These are phyloP conservation scores for Phialocephala sp. DNA, from an alignment of 2,329 filamentous ascomycete species.

Conservation along the genomic window DNA sequence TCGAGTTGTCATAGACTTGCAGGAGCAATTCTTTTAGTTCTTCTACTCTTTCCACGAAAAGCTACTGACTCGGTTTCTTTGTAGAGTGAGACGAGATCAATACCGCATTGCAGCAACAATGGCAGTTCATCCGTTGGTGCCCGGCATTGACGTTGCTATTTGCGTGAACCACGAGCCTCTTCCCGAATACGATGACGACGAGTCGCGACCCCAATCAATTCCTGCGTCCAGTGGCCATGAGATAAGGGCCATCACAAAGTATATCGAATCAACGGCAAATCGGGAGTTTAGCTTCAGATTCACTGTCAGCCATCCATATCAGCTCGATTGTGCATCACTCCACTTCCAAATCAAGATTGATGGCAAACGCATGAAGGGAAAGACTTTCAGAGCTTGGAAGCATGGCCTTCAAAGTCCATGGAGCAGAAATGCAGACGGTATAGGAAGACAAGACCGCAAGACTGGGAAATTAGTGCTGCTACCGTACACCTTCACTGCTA, in stretches of 20 bases:
- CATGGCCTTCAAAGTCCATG: neutral
- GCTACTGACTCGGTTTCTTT: neutral
- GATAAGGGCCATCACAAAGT: slow-evolving; percentile 1
- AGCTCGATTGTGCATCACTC: neutral
- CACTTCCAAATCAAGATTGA: neutral
- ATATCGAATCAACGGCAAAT: neutral
- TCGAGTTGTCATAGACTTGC: too few relatives aligned
- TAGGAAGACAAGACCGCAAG: neutral
- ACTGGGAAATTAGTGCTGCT: neutral
- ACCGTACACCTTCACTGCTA: neutral
- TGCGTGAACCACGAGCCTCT: neutral
- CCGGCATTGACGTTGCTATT: neutral
- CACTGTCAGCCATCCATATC: neutral
- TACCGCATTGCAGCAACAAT: neutral
- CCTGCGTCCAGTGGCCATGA: neutral
- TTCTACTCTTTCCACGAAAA: neutral
- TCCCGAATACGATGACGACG: slow-evolving; percentile 3
- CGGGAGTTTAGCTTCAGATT: neutral
- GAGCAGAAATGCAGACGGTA: neutral
- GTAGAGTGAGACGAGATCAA: too few relatives aligned
- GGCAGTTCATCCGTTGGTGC: neutral
- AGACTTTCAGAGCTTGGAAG: neutral
- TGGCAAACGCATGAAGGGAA: neutral
- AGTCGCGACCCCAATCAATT: neutral
- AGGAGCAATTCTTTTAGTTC: too few relatives aligned